phyloP scores from a whole-genome alignment of 768 basidiomycete genomes.

The Artomyces pyxidatus region DNA sequence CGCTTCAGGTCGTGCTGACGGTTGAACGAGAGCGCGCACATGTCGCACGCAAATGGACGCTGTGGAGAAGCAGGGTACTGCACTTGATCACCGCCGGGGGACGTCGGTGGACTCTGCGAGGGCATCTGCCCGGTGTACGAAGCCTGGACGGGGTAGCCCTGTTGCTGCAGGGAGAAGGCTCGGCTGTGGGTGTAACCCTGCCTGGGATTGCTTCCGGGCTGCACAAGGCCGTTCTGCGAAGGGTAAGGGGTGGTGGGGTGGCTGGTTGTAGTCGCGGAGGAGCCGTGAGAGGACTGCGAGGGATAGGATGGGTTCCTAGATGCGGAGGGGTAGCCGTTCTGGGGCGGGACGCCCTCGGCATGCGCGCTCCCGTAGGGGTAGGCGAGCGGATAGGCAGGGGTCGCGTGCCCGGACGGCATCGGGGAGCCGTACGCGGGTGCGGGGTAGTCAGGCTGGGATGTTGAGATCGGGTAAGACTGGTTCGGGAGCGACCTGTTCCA shows the following conservation, averaged over 20 bases:
- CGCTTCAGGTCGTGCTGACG: constrained; percentile 81
- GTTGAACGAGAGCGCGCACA: constrained; percentile 78
- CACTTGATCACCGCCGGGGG: constrained; percentile 16
- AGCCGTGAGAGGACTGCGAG: background rate
- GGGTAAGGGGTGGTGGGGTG: constrained; percentile 6
- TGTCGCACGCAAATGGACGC: constrained; percentile 31
- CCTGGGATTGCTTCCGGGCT: constrained; percentile 5
- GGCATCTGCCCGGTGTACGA: constrained; percentile 8
- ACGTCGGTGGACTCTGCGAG: constrained; percentile 16
- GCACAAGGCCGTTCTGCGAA: constrained; percentile 2
- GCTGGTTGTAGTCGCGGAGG: constrained; percentile 1
- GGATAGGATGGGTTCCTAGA: constrained; percentile 8
- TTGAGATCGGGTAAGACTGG: constrained; percentile 9
- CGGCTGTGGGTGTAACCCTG: constrained; percentile 8
- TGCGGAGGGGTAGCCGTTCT: constrained; percentile 6
- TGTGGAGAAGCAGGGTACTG: constrained; percentile 32
- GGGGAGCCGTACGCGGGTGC: constrained; percentile 7
- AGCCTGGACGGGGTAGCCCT: background rate
- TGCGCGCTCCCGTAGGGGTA: constrained; percentile 6
- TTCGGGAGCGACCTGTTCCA: constrained; percentile 14
- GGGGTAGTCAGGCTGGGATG: constrained; percentile 5
- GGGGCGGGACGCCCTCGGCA: constrained; percentile 6
- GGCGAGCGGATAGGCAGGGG: constrained; percentile 1
- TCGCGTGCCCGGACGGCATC: constrained; percentile 1
- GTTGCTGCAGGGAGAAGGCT: constrained; percentile 8